phyloP scores from a whole-genome alignment of 2,329 filamentous ascomycete species.

The Ophiocordyceps camponoti-saundersi region DNA sequence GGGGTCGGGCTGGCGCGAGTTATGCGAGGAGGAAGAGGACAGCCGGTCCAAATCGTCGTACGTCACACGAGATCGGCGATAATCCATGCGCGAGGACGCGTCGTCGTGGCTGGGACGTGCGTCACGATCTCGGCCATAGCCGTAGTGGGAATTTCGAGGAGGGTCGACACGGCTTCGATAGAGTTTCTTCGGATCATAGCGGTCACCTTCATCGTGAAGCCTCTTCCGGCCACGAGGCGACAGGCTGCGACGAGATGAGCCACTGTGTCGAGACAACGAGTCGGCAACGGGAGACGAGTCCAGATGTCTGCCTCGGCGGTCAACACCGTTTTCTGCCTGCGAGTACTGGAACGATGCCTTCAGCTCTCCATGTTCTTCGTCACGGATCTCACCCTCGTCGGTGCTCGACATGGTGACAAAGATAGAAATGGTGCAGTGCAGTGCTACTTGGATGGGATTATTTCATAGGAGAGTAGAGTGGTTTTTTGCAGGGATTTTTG shows the following conservation, averaged over 20 bases:
- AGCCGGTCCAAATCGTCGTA: conserved; percentile 2
- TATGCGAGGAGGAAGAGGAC: neutral
- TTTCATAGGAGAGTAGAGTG: neutral
- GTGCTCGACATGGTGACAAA: conserved; percentile 38
- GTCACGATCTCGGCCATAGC: conserved; percentile 11
- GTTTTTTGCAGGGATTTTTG: neutral
- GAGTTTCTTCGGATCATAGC: conserved; percentile 37
- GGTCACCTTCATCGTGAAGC: conserved; percentile 43
- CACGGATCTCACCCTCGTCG: conserved; percentile 76
- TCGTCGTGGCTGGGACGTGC: conserved; percentile 1
- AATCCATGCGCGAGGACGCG: neutral
- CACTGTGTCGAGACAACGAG: conserved; percentile 23
- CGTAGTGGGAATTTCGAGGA: conserved; percentile 23
- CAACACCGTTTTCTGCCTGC: conserved; percentile 67
- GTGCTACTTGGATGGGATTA: neutral
- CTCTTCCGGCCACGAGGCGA: conserved; percentile 55
- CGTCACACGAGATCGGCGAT: conserved; percentile 1
- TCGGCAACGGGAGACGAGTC: conserved; percentile 39
- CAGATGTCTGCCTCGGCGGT: conserved; percentile 75
- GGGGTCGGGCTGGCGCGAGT: conserved; percentile 2
- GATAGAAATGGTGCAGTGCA: neutral
- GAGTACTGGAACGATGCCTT: conserved; percentile 78
- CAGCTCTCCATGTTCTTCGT: conserved; percentile 43
- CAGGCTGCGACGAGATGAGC: conserved; percentile 28
- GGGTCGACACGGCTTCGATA: conserved; percentile 46